Conservation (phyloP, 208 protist species). For the Plasmodiophora brassicae region DNA sequence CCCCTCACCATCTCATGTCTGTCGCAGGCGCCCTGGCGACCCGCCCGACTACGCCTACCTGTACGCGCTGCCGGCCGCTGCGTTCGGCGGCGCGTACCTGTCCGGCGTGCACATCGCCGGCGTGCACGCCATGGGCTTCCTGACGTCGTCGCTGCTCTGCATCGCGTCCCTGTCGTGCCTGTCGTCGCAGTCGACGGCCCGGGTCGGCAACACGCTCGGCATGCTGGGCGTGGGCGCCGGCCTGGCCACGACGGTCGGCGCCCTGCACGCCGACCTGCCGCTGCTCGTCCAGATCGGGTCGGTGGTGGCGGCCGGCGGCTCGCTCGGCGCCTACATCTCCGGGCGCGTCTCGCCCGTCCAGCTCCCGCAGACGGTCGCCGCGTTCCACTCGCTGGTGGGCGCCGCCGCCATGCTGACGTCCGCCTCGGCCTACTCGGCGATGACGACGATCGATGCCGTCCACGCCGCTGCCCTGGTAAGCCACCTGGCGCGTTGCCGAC, state of each 20-base stretch:
- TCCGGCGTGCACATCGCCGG: no score
- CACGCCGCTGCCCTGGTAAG: no score
- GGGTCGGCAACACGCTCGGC: slow-evolving; percentile 63
- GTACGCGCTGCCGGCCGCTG: slow-evolving; percentile 54
- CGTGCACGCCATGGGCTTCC: not conserved
- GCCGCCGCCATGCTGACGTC: slow-evolving; percentile 57
- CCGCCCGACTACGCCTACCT: slow-evolving; percentile 57
- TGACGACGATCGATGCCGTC: no score
- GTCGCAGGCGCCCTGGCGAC: slow-evolving; percentile 45
- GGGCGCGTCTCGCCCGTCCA: not conserved
- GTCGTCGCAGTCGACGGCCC: slow-evolving; percentile 56
- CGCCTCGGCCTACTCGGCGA: no score
- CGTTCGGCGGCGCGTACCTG: no score
- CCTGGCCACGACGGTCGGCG: slow-evolving; percentile 59
- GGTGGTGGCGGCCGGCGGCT: slow-evolving; percentile 18
- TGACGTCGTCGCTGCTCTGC: not conserved
- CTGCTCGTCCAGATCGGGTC: slow-evolving; percentile 38
- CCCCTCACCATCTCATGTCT: not conserved
- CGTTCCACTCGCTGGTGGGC: slow-evolving; percentile 59
- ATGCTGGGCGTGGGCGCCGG: slow-evolving; percentile 64
- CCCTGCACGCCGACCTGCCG: slow-evolving; percentile 34
- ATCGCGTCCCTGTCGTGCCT: slow-evolving; percentile 58
- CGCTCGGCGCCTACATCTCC: not conserved
- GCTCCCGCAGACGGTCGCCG: slow-evolving; percentile 55
- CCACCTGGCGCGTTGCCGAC: no score